Evolutionary conservation across 768 basidiomycete genomes (phyloP).

Genomic region (Boletus tomentosulus): DNA sequence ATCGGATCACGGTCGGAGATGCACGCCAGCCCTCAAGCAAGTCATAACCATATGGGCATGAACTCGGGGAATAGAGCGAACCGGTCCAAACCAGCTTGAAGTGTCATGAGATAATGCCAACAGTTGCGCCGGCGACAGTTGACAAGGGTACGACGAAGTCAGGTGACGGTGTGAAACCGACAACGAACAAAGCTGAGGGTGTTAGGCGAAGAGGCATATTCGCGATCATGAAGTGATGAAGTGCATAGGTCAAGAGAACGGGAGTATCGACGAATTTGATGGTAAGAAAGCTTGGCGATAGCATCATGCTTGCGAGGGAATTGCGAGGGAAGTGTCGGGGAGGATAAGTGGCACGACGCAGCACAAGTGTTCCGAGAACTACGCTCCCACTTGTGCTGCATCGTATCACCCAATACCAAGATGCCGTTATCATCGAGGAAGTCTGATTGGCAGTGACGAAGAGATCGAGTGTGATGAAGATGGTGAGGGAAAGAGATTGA

Average conservation of each 20-base stretch:
- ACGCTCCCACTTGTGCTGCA: conserved; percentile 40
- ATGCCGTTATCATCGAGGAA: not conserved
- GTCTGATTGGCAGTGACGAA: not conserved
- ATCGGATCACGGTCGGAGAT: not conserved
- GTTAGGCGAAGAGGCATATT: not conserved
- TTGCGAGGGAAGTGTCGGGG: not conserved
- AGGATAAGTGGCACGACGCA: conserved; percentile 10
- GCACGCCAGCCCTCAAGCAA: not conserved
- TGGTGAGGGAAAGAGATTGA: not conserved
- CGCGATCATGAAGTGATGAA: not conserved
- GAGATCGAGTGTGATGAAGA: not conserved
- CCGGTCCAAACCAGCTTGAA: conserved; percentile 3
- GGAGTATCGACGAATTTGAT: not conserved
- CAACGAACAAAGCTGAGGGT: not conserved
- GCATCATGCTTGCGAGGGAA: not conserved
- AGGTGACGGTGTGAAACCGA: conserved; percentile 5
- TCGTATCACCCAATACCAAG: conserved; percentile 11
- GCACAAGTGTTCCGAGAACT: conserved; percentile 42
- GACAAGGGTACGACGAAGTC: not conserved
- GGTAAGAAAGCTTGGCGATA: conserved; percentile 1
- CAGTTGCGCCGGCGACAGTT: not conserved
- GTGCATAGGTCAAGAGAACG: not conserved
- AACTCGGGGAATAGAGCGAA: conserved; percentile 10
- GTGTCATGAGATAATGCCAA: not conserved
- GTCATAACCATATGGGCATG: not conserved